Evolutionary conservation across 1,284 basidiomycete genomes (phyloP).

Genomic region (Malassezia brasiliensis): DNA sequence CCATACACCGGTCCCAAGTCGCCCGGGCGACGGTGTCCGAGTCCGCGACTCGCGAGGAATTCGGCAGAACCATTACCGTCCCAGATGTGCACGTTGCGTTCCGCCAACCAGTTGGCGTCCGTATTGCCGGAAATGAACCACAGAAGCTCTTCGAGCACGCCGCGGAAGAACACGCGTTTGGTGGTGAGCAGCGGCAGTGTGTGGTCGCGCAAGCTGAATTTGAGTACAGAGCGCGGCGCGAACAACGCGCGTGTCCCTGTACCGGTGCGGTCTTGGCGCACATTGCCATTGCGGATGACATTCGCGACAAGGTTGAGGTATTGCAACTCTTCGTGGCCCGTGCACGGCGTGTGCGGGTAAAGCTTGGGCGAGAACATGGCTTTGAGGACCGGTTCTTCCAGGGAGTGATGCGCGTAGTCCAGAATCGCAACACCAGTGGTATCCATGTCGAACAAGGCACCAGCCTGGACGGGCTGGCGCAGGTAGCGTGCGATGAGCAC

Average conservation of each 20-base stretch:
- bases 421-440: constrained; percentile 43
- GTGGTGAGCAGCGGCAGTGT: constrained; percentile 80
- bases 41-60: constrained; percentile 73
- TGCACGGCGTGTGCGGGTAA: constrained; percentile 3
- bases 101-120: constrained; percentile 65
- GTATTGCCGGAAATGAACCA: constrained; percentile 88
- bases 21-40: constrained; percentile 74
- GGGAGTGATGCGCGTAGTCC: constrained; percentile 39
- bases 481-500: constrained; percentile 44
- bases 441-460: constrained; percentile 38
- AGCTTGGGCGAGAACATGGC: constrained; percentile 42
- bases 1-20: constrained; percentile 95
- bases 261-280: constrained; percentile 38
- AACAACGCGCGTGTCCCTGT: constrained; percentile 44
- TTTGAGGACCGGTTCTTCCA: constrained; percentile 39
- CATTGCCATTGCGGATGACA: constrained; percentile 35
- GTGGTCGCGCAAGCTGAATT: constrained; percentile 30
- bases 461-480: constrained; percentile 29
- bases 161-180: constrained; percentile 83
- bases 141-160: constrained; percentile 84
- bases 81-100: constrained; percentile 92
- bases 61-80: constrained; percentile 85
- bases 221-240: constrained; percentile 35
- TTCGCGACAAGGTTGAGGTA: constrained; percentile 38
- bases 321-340: constrained; percentile 37